These are phyloP conservation scores for Xylaria sp. DNA, from an alignment of 2,329 filamentous ascomycete genomes.

Conservation along the genomic window DNA sequence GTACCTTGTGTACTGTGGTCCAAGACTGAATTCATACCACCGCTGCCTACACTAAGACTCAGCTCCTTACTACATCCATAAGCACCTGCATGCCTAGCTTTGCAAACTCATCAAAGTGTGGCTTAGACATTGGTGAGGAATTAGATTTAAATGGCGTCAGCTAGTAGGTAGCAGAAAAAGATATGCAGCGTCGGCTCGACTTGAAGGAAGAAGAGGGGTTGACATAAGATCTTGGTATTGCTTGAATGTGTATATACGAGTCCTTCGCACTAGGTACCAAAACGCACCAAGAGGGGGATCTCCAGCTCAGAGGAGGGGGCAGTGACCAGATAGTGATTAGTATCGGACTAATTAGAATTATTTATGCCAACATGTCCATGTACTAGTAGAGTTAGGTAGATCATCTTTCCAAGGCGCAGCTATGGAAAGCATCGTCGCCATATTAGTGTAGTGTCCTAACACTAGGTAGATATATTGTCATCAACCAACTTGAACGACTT, in stretches of 20 bases:
- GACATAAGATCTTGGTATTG: background rate
- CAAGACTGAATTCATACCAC: background rate
- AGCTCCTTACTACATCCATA: background rate
- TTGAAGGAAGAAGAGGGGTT: background rate
- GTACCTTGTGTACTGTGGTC: no score
- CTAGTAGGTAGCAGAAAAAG: background rate
- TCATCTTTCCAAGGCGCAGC: slow-evolving; percentile 1
- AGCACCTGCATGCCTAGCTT: slow-evolving; percentile 1
- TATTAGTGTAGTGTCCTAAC: background rate
- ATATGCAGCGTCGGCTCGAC: background rate
- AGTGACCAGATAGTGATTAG: slow-evolving; percentile 1
- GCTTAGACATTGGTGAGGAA: slow-evolving; percentile 10
- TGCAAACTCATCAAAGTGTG: background rate
- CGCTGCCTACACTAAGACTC: background rate
- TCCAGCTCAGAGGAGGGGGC: background rate
- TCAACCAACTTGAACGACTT: background rate
- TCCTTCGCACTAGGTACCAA: background rate
- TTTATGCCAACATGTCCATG: background rate
- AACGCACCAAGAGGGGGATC: background rate
- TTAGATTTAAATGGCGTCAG: background rate
- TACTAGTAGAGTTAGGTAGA: background rate
- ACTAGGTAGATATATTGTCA: background rate
- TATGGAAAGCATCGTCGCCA: background rate
- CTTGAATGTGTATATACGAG: background rate
- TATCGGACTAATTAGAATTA: background rate